A percentile compares a stretch with the other conserved stretches of the same genome.
phyloP scores from a whole-genome alignment of 805 yeast genomes.

The Novakomyces olei region DNA sequence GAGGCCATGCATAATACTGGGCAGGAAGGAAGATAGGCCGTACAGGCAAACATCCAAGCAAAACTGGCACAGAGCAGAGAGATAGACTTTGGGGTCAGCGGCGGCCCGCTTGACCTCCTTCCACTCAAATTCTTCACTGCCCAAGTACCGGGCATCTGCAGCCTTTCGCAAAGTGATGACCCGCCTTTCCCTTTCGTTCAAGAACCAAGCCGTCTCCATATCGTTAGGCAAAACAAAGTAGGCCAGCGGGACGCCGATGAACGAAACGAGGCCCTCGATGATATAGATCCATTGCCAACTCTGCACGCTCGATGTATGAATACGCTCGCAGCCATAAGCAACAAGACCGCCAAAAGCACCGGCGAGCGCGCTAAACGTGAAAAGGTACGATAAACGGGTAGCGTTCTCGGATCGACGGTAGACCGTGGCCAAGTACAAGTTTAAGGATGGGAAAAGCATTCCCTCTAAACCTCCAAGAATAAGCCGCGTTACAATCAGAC shows the following conservation, averaged over 20 bases:
- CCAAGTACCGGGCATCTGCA: not conserved
- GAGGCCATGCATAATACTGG: conserved; percentile 36
- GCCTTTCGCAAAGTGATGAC: conserved; percentile 18
- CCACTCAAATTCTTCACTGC: conserved; percentile 1
- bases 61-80: conserved; percentile 2
- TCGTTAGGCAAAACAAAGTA: conserved; percentile 39
- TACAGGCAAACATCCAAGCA: conserved; percentile 18
- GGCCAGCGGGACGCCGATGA: conserved; percentile 15
- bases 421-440: conserved; percentile 19
- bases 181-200: conserved; percentile 26
- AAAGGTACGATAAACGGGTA: conserved; percentile 45
- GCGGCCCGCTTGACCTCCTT: not conserved
- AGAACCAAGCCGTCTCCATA: conserved; percentile 41
- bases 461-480: conserved; percentile 47
- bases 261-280: conserved; percentile 25
- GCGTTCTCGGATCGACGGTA: conserved; percentile 45
- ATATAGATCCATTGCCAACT: conserved; percentile 35
- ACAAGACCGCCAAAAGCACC: conserved; percentile 64
- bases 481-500: conserved; percentile 38
- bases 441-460: conserved; percentile 40
- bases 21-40: conserved; percentile 36
- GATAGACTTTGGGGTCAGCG: conserved; percentile 1
- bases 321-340: conserved; percentile 25
- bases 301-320: conserved; percentile 19
- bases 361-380: conserved; percentile 48